These are phyloP conservation scores for Monosporascus sp. DNA, from an alignment of 2,329 filamentous ascomycete genomes.

Conservation along the genomic window DNA sequence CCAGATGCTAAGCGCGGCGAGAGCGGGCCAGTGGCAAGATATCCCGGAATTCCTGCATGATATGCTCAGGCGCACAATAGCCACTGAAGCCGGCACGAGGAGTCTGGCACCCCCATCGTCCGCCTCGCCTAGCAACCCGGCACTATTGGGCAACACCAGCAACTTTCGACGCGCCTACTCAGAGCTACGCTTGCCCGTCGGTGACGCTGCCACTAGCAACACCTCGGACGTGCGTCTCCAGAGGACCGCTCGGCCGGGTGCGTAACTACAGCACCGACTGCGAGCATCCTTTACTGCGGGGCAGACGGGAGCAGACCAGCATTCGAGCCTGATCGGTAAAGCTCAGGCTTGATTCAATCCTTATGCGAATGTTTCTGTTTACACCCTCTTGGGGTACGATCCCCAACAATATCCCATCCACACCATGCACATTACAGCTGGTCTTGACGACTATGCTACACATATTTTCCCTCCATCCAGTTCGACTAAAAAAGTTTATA, in stretches of 20 bases:
- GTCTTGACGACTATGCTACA: neutral
- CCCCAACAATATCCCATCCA: too few species aligned
- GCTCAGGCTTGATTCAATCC: too few species aligned
- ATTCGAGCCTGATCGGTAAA: neutral
- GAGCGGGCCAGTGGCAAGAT: constrained; percentile 51
- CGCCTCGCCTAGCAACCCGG: constrained; percentile 6
- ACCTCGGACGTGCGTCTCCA: constrained; percentile 21
- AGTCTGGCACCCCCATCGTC: constrained; percentile 7
- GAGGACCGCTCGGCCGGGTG: constrained; percentile 26
- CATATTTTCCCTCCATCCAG: neutral
- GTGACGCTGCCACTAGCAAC: constrained; percentile 19
- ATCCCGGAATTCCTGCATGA: constrained; percentile 52
- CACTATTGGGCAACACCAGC: constrained; percentile 8
- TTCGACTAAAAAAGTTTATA: neutral
- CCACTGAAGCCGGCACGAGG: constrained; percentile 25
- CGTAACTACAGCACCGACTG: constrained; percentile 10
- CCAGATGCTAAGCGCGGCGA: constrained; percentile 48
- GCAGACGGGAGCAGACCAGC: neutral
- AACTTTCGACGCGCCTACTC: constrained; percentile 21
- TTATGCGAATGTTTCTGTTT: too few species aligned
- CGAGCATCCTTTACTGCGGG: neutral
- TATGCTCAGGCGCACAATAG: constrained; percentile 43
- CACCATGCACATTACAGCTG: too few species aligned
- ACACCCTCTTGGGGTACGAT: too few species aligned
- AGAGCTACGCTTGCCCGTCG: constrained; percentile 34